Evolutionary conservation across 331 rosid genomes (phyloP).

Genomic region (Ulmus americana): DNA sequence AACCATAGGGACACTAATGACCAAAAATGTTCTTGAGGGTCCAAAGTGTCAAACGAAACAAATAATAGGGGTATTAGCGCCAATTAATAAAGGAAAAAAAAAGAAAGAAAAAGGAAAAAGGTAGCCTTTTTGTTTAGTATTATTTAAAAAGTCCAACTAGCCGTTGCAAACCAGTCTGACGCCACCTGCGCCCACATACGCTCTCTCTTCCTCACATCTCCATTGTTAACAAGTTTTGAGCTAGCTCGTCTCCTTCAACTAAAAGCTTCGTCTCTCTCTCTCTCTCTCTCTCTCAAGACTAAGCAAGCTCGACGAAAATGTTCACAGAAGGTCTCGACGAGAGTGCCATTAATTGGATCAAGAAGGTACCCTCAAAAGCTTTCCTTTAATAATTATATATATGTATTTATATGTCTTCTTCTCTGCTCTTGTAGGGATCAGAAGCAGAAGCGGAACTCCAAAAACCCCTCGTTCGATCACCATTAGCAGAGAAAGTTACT

Average conservation of each 20-base stretch:
- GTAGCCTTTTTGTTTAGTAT: not conserved
- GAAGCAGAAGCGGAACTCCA: conserved; percentile 31
- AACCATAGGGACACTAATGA: too few relatives aligned
- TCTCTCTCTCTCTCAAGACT: not conserved
- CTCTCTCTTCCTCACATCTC: conserved; percentile 12
- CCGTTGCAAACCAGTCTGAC: conserved; percentile 34
- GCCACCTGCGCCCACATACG: conserved; percentile 11
- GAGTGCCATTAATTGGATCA: conserved; percentile 78
- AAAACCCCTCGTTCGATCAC: conserved; percentile 29
- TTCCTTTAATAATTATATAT: not conserved
- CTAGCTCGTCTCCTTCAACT: not conserved
- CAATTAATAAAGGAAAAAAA: too few relatives aligned
- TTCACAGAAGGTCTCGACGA: conserved; percentile 93
- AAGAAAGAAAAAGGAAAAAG: not conserved
- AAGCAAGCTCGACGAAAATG: conserved; percentile 28
- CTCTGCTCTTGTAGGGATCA: conserved; percentile 39
- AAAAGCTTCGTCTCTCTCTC: conserved; percentile 1
- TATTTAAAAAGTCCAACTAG: conserved; percentile 39
- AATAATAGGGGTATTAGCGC: too few relatives aligned
- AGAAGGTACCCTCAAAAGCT: conserved; percentile 41
- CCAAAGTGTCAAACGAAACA: too few relatives aligned
- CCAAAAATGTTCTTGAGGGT: too few relatives aligned
- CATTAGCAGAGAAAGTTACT: conserved; percentile 43
- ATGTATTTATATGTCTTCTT: not conserved
- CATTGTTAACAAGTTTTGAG: not conserved